These are phyloP conservation scores for Aspergillus leporis DNA, from an alignment of 495 filamentous ascomycete genomes.

Conservation along the genomic window DNA sequence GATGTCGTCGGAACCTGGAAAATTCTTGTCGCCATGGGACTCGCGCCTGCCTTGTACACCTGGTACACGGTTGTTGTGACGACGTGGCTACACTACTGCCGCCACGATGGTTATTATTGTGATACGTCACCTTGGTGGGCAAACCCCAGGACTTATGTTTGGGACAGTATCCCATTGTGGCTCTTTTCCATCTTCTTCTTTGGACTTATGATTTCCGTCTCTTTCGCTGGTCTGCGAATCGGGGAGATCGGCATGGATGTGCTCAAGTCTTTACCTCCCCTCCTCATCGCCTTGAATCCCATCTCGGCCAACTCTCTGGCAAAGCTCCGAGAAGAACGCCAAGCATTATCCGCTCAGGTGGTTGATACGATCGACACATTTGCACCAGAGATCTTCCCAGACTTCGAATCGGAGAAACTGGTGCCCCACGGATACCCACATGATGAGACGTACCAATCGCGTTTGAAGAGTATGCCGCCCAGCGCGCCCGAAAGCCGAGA, in stretches of 20 bases:
- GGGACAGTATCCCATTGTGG: constrained; percentile 79
- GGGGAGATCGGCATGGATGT: constrained; percentile 99
- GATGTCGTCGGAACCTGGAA: constrained; percentile 99
- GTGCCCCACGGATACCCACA: constrained; percentile 42
- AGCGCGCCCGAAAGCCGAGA: constrained; percentile 50
- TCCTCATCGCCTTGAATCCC: constrained; percentile 81
- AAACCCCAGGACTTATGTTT: constrained; percentile 72
- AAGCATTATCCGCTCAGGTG: constrained; percentile 72
- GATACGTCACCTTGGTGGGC: not conserved
- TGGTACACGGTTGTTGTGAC: constrained; percentile 74
- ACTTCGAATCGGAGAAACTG: constrained; percentile 87
- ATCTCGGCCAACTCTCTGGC: constrained; percentile 80
- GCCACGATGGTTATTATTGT: constrained; percentile 24
- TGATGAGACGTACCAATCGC: constrained; percentile 25
- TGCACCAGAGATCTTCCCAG: constrained; percentile 93
- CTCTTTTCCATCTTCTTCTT: constrained; percentile 68
- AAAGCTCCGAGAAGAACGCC: constrained; percentile 72
- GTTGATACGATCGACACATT: constrained; percentile 91
- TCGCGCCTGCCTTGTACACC: constrained; percentile 84
- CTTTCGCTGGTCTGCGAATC: constrained; percentile 91
- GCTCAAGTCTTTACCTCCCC: constrained; percentile 85
- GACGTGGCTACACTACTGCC: constrained; percentile 75
- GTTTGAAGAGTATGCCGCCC: constrained; percentile 22
- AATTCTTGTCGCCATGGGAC: constrained; percentile 83
- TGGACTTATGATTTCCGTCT: constrained; percentile 81